Base-by-base conservation (phyloP, 257 asterid genomes). In the Echium plantagineum region DNA sequence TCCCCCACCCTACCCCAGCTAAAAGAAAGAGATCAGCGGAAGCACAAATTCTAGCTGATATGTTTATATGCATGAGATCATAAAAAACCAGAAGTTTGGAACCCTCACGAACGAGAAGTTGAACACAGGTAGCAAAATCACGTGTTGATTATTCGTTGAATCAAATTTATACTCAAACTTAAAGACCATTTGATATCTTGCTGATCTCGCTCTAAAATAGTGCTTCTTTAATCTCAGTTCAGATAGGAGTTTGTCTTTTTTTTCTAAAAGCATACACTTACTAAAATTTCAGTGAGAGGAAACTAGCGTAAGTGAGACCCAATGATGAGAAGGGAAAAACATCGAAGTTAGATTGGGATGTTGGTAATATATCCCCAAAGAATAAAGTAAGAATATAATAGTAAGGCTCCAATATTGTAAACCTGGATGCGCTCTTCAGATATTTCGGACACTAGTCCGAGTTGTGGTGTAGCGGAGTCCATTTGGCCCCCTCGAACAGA, bases 371-470 rank as follows among this genome's bases (percentile, higher is more conserved):
- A 42, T 42, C 8, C 51, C 52, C 42, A 4, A 61, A 2, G 24
- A 4, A 13, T n/a, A 56, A 12, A 20, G 47, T 4, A 42, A 57
- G 54, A 52, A 46, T 26, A 55, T 67, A 52, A 60, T 54, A 52
- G 9, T 26, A 12, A 48, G 46, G 38, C 21, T 66, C 30, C 30
- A 58, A 22, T 54, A 20, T 57, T 59, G 70, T 66, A 63, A 64
- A 82, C 91, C 87, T 74, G 66, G 70, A 69, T 61, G 65, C 17
- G 73, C 75, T 80, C 73, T 56, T 75, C 76, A 55, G 59, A 62
- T 47, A 82, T 59, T 69, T 83, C 85, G 32, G 77, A 65, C 67
- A 80, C 73, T 67, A 58, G 67, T 66, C 67, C 75, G 20, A 66
- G 62, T 46, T 72, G 72, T 46, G 84, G 78, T 67, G 70, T 74